phyloP scores from a whole-genome alignment of 768 basidiomycete genomes.

The Scleroderma bovista region DNA sequence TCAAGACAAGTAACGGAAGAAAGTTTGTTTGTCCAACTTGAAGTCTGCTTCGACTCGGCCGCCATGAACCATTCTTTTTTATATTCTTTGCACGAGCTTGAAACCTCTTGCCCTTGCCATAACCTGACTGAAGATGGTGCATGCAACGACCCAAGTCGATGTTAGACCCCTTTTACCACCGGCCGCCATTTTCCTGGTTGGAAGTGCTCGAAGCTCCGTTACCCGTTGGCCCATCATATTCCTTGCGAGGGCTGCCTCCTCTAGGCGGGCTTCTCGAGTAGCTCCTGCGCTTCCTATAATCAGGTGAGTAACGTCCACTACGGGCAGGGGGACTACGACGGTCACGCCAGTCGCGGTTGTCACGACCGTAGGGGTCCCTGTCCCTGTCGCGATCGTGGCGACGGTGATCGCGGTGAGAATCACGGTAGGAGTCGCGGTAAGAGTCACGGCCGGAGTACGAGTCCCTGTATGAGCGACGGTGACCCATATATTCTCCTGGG shows the following conservation, averaged over 20 bases:
- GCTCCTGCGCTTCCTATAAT: constrained; percentile 69
- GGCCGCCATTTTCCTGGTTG: constrained; percentile 40
- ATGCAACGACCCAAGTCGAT: constrained; percentile 13
- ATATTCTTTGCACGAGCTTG: constrained; percentile 33
- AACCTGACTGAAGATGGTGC: constrained; percentile 23
- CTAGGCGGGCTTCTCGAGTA: constrained; percentile 78
- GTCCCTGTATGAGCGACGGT: constrained; percentile 57
- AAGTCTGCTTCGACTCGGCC: constrained; percentile 32
- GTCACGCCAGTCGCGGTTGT: constrained; percentile 73
- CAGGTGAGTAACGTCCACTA: constrained; percentile 69
- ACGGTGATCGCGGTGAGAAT: constrained; percentile 36
- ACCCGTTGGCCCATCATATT: constrained; percentile 40
- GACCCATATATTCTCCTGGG: constrained; percentile 97
- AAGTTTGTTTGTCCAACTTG: constrained; percentile 52
- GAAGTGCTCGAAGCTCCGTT: constrained; percentile 30
- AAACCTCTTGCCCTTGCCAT: constrained; percentile 36
- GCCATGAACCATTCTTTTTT: constrained; percentile 36
- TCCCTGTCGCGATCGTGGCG: constrained; percentile 43
- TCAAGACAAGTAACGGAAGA: constrained; percentile 43
- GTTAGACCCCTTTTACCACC: constrained; percentile 52
- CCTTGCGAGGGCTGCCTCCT: constrained; percentile 54
- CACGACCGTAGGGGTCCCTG: constrained; percentile 62
- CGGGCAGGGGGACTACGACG: constrained; percentile 70
- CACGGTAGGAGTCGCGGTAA: constrained; percentile 41
- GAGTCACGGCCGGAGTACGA: constrained; percentile 37